These are phyloP conservation scores for Bisporella sp. DNA, from an alignment of 2,329 filamentous ascomycete genomes.

Conservation along the genomic window DNA sequence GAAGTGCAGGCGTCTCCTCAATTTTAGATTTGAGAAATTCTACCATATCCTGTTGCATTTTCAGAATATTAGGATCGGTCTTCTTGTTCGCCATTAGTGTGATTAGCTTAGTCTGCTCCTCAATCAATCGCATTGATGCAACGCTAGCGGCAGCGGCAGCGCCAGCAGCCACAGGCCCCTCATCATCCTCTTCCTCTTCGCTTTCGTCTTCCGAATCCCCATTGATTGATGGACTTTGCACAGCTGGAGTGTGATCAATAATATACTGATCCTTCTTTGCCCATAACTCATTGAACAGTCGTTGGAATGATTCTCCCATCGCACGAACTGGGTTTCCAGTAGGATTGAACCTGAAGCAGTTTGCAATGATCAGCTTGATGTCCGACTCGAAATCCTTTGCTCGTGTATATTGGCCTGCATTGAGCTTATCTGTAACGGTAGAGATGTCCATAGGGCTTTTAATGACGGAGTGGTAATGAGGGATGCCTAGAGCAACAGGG, in stretches of 20 bases:
- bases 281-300: slow-evolving; percentile 70
- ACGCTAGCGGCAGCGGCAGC: slow-evolving; percentile 27
- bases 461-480: slow-evolving; percentile 86
- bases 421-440: slow-evolving; percentile 74
- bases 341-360: slow-evolving; percentile 92
- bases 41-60: slow-evolving; percentile 46
- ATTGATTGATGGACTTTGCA: slow-evolving; percentile 56
- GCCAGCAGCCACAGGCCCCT: slow-evolving; percentile 37
- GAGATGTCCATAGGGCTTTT: slow-evolving; percentile 94
- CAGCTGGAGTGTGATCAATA: slow-evolving; percentile 60
- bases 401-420: slow-evolving; percentile 69
- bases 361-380: slow-evolving; percentile 75
- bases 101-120: slow-evolving; percentile 53
- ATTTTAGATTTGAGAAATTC: slow-evolving; percentile 37
- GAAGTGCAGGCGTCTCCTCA: slow-evolving; percentile 36
- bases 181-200: slow-evolving; percentile 52
- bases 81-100: slow-evolving; percentile 43
- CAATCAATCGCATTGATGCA: slow-evolving; percentile 39
- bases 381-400: slow-evolving; percentile 83
- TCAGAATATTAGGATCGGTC: slow-evolving; percentile 40
- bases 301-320: slow-evolving; percentile 66
- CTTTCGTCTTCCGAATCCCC: slow-evolving; percentile 68
- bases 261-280: slow-evolving; percentile 75
- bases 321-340: slow-evolving; percentile 65
- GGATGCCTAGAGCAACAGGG: slow-evolving; percentile 88